phyloP scores from a whole-genome alignment of 768 basidiomycete genomes.

The Collybia sordida region DNA sequence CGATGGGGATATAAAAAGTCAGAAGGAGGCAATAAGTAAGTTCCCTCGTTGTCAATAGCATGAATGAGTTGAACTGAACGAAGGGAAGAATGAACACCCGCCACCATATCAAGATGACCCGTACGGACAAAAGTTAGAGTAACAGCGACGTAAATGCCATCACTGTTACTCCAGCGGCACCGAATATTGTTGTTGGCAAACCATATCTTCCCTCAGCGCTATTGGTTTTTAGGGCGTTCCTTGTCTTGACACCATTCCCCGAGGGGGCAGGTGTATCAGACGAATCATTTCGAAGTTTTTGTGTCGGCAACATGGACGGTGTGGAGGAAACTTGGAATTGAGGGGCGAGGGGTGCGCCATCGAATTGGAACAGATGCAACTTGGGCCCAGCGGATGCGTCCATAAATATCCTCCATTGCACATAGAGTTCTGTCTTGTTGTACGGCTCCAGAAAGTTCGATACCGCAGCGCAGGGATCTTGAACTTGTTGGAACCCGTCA shows the following conservation, averaged over 20 bases:
- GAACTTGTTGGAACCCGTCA: conserved; percentile 93
- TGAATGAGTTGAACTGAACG: conserved; percentile 8
- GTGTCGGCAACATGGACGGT: conserved; percentile 87
- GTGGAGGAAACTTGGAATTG: conserved; percentile 63
- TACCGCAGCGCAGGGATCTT: conserved; percentile 87
- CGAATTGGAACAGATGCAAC: conserved; percentile 76
- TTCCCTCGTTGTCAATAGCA: conserved; percentile 9
- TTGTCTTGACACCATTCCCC: conserved; percentile 22
- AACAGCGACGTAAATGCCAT: conserved; percentile 25
- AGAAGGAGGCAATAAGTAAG: not conserved
- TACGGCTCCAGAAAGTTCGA: conserved; percentile 88
- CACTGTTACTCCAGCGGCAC: conserved; percentile 27
- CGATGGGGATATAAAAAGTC: conserved; percentile 7
- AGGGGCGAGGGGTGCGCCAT: conserved; percentile 76
- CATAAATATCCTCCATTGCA: conserved; percentile 67
- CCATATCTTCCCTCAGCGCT: conserved; percentile 19
- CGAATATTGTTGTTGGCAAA: conserved; percentile 22
- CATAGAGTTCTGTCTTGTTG: conserved; percentile 70
- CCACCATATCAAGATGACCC: conserved; percentile 5
- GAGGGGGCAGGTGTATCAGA: conserved; percentile 16
- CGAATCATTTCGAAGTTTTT: conserved; percentile 53
- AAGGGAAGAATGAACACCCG: conserved; percentile 2
- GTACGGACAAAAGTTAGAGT: conserved; percentile 22
- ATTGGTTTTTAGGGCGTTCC: conserved; percentile 22
- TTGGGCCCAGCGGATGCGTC: conserved; percentile 64